These are phyloP conservation scores for Tardiomyces depauwii DNA, from an alignment of 1,139 yeast species.

Conservation along the genomic window DNA sequence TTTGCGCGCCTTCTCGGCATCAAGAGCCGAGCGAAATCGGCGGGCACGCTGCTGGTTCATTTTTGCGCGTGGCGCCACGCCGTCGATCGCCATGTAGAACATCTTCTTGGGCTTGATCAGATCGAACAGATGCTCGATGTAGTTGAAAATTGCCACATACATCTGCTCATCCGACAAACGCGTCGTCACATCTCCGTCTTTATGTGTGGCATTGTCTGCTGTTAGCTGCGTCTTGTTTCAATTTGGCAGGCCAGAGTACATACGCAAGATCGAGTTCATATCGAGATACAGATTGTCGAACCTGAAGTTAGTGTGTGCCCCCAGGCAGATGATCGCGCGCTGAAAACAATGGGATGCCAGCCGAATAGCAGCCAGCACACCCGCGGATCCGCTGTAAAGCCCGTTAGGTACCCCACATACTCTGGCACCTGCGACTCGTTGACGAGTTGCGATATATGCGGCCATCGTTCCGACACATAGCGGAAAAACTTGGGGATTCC, in stretches of 20 bases:
- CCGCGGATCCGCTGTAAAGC: too few species aligned
- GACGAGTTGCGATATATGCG: slow-evolving; percentile 78
- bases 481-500: slow-evolving; percentile 97
- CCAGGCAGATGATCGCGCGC: too few species aligned
- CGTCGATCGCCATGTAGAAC: slow-evolving; percentile 97
- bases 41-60: slow-evolving; percentile 98
- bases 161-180: slow-evolving; percentile 77
- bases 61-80: slow-evolving; percentile 97
- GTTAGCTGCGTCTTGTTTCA: slow-evolving; percentile 10
- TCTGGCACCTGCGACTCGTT: slow-evolving; percentile 84
- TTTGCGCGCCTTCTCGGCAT: slow-evolving; percentile 62
- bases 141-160: slow-evolving; percentile 85
- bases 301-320: slow-evolving; percentile 13
- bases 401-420: slow-evolving; percentile 15
- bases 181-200: slow-evolving; percentile 32
- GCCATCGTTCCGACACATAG: slow-evolving; percentile 99
- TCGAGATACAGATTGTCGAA: slow-evolving; percentile 91
- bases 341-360: too few species aligned
- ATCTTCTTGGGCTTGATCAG: slow-evolving; percentile 78
- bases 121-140: slow-evolving; percentile 86
- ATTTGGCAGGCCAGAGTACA: background rate
- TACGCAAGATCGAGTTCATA: slow-evolving; percentile 87
- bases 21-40: slow-evolving; percentile 90
- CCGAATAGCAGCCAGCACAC: too few species aligned
- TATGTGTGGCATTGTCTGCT: slow-evolving; percentile 69